Evolutionary conservation across 2,329 filamentous ascomycete genomes (phyloP), one percentile per base, ranked within the genome.

Genomic region (Trichophyton mentagrophytes): DNA sequence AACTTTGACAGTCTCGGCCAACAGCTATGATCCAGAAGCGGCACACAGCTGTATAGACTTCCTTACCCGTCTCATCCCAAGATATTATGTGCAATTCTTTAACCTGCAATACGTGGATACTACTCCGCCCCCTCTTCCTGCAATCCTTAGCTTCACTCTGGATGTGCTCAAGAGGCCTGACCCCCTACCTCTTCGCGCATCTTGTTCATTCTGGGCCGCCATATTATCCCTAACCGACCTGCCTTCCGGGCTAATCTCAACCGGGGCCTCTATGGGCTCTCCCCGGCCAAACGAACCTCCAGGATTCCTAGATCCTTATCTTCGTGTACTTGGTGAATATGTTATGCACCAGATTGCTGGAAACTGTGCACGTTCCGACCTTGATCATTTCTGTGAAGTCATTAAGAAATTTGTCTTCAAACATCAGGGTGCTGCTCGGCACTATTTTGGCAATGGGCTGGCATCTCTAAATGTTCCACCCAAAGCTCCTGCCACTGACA

Each of bases 11-110:
- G 68, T 71, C 27, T 68, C 68, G 33, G 69, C 71, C 6, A 65
- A 70, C 22, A 60, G 67, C 4, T 73, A 75, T 59, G 74, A 76
- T 30, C 76, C 72, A 7, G 75, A 74, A 63, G 72, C 75, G 47
- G 70, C 74, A 5, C 74, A 77, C 61, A 75, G 74, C 46, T 73
- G 74, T 3, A 75, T 78, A 59, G 76, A 77, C 49, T 78, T 78
- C 63, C 68, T 77, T 7, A 69, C 71, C 17, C 70, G 74, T 38
- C 67, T 76, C 7, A 66, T 78, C 5, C 71, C 72, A 11, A 77
- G 76, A 64, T 77, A 76, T 62, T 68, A 73, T 55, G 60, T 66
- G 0, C 65, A 71, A 20, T 69, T 78, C 27, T 76, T 77, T 62
- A 65, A 68, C 7, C 65, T 75, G 9, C 36, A 69, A 13, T 66